A percentile compares a stretch with the other conserved stretches of the same genome.
Evolutionary conservation across 2,329 filamentous ascomycete species (phyloP).

Genomic region (Nigrospora sphaerica): DNA sequence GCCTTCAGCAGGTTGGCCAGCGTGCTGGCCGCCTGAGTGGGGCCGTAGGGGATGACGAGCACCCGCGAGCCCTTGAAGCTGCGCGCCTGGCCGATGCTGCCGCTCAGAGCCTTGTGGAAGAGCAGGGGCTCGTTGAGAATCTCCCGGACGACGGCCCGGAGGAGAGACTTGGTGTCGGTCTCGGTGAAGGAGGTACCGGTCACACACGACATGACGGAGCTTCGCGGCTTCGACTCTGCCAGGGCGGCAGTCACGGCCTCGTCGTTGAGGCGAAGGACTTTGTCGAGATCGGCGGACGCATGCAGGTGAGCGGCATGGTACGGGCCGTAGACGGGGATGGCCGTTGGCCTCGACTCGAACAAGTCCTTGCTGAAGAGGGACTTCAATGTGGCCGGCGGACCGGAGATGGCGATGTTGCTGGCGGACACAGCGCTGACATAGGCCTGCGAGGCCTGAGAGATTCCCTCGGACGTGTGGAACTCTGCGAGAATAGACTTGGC

Average conservation of each 20-base stretch:
- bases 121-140: constrained; percentile 42
- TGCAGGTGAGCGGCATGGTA: constrained; percentile 52
- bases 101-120: constrained; percentile 40
- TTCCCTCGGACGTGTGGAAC: constrained; percentile 49
- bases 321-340: constrained; percentile 47
- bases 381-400: constrained; percentile 42
- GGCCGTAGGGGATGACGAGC: constrained; percentile 42
- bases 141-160: constrained; percentile 36
- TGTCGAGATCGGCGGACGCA: constrained; percentile 31
- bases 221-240: constrained; percentile 33
- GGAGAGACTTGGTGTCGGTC: constrained; percentile 31
- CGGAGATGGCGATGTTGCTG: constrained; percentile 45
- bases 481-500: constrained; percentile 42
- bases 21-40: constrained; percentile 39
- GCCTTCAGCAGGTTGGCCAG: constrained; percentile 34
- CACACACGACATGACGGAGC: constrained; percentile 43
- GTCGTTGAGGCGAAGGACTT: constrained; percentile 37
- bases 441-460: constrained; percentile 35
- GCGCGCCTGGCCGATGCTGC: constrained; percentile 35
- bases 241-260: constrained; percentile 29
- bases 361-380: constrained; percentile 31
- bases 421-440: constrained; percentile 48
- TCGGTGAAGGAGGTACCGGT: constrained; percentile 35
- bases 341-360: constrained; percentile 33
- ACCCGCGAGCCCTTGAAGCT: constrained; percentile 30